Base-by-base conservation (phyloP, 2,329 filamentous ascomycete species). In the Fusarium sp. region DNA sequence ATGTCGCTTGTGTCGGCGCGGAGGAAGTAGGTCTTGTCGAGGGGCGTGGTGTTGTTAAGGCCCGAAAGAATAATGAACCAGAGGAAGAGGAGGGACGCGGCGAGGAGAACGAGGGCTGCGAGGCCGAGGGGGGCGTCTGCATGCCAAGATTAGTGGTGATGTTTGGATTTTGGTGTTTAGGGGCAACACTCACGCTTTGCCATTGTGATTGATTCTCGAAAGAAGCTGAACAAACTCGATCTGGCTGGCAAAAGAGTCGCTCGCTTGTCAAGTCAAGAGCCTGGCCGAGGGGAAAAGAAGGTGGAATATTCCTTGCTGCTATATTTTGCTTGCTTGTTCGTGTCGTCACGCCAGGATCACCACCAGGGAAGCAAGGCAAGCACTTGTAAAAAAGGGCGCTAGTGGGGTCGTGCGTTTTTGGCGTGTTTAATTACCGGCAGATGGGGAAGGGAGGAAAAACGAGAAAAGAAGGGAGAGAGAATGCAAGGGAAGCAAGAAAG, bases 1-100 rank as follows among this genome's bases (percentile, higher is more conserved):
- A 97, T 95, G 80, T 88, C 90, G 35, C 85, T 86, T 1, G 95
- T 98, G 80, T 93, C 89, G 78, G 94, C 94, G 80, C 93, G 88
- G 35, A 98, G 90, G 87, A 98, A 98, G 84, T 95, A 98, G 74
- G 95, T 95, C 68, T 91, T 85, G 82, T 93, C 90, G 65, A 97
- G 86, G 2, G 89, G 89, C 8, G 85, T 80, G n/a, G 82, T 81
- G 70, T 82, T 72, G n/a, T 84, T 83, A 56, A 90, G 81, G 68
- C 86, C 90, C 20, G 87, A 84, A 43, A 92, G 86, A 78, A 92
- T 87, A 75, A 91, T 82, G 84, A 91, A 90, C 82, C 87, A 88
- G 62, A 91, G 85, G 77, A 91, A 81, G 35, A 90, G 83, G 50
- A 89, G 83, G 37, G 88, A 87, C 58, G 81, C 83, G 70, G 83